phyloP scores from a whole-genome alignment of 2,329 filamentous ascomycete genomes.

The Arthroderma uncinatum region DNA sequence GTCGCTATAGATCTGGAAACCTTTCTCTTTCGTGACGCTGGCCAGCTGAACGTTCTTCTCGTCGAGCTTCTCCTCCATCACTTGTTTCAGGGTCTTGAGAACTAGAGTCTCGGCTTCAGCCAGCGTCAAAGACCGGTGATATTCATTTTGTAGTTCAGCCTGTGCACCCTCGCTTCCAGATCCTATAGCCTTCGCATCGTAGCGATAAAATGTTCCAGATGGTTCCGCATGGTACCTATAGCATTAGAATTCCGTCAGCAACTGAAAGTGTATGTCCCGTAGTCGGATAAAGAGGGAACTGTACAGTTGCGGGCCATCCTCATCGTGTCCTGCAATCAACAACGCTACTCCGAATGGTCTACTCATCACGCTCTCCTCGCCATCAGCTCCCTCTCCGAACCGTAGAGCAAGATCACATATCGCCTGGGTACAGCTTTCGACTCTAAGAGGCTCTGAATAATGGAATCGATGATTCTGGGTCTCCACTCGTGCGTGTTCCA shows the following conservation, averaged over 20 bases:
- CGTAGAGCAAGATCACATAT: slow-evolving; percentile 94
- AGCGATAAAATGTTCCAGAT: slow-evolving; percentile 95
- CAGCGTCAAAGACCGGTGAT: slow-evolving; percentile 93
- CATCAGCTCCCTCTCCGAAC: slow-evolving; percentile 94
- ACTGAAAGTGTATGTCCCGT: not conserved
- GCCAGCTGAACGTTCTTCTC: slow-evolving; percentile 97
- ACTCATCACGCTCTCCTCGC: slow-evolving; percentile 98
- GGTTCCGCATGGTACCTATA: slow-evolving; percentile 86
- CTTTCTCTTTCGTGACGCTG: slow-evolving; percentile 93
- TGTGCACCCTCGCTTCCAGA: slow-evolving; percentile 95
- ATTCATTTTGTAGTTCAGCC: slow-evolving; percentile 96
- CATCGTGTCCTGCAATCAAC: slow-evolving; percentile 92
- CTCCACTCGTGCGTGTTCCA: slow-evolving; percentile 96
- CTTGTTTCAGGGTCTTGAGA: slow-evolving; percentile 96
- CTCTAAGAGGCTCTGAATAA: slow-evolving; percentile 87
- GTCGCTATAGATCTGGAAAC: slow-evolving; percentile 97
- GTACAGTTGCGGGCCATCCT: slow-evolving; percentile 84
- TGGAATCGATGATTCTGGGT: slow-evolving; percentile 96
- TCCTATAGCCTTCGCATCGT: slow-evolving; percentile 97
- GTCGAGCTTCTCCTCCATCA: slow-evolving; percentile 99
- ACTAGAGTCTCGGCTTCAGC: slow-evolving; percentile 88
- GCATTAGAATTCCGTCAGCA: not conserved
- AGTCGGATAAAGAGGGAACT: slow-evolving; percentile 20
- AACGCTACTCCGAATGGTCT: slow-evolving; percentile 93
- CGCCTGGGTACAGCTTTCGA: slow-evolving; percentile 96